Conservation (phyloP, 345 rosid genomes). For the Isatis tinctoria region DNA sequence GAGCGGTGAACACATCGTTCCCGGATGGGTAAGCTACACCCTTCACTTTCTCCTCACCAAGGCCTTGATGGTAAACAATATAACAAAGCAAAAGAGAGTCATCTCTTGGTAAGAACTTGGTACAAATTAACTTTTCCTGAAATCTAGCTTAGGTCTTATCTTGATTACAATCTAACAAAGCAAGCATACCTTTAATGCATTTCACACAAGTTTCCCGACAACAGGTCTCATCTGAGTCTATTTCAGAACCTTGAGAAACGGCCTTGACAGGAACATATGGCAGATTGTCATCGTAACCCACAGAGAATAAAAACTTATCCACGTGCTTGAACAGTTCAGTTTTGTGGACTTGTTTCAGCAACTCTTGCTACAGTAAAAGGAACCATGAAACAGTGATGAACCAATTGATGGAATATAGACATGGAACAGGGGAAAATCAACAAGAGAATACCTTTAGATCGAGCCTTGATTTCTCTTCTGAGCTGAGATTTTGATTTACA, state of each 20-base stretch:
- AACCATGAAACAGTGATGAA: background rate
- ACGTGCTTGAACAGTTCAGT: conserved; percentile 44
- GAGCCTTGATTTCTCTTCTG: conserved; percentile 71
- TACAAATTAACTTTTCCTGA: background rate
- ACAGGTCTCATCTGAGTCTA: conserved; percentile 37
- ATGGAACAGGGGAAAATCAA: background rate
- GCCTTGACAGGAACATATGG: conserved; percentile 46
- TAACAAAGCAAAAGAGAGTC: background rate
- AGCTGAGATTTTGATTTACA: conserved; percentile 51
- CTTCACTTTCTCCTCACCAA: conserved; percentile 44
- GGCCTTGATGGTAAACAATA: conserved; percentile 36
- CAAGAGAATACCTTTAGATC: conserved; percentile 49
- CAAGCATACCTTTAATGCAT: conserved; percentile 41
- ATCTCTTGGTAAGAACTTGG: background rate
- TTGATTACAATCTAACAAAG: too few species aligned
- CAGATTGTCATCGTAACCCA: conserved; percentile 39
- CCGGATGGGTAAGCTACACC: conserved; percentile 51
- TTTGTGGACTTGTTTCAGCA: conserved; percentile 44
- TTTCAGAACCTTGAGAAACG: conserved; percentile 59
- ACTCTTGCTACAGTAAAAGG: conserved; percentile 37
- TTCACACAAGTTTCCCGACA: conserved; percentile 63
- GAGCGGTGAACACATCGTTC: conserved; percentile 67
- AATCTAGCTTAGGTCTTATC: too few species aligned
- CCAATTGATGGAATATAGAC: background rate
- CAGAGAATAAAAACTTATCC: conserved; percentile 43